These are phyloP conservation scores for Pseudogymnoascus sp. DNA, from an alignment of 2,329 filamentous ascomycete genomes.

Conservation along the genomic window DNA sequence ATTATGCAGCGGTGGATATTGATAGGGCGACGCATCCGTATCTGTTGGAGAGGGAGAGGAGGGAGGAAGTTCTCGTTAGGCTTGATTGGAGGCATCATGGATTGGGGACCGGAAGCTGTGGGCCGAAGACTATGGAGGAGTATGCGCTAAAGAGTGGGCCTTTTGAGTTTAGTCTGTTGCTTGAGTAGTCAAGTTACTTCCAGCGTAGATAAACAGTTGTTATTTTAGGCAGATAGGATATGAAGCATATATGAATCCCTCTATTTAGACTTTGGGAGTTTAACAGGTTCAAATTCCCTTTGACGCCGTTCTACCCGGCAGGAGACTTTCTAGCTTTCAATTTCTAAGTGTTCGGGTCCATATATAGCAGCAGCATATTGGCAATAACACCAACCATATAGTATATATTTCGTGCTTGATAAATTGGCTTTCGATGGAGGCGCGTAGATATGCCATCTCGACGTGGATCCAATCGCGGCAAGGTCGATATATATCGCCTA, in stretches of 20 bases:
- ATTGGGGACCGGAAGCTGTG: slow-evolving; percentile 55
- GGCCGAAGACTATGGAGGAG: slow-evolving; percentile 45
- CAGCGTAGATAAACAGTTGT: background rate
- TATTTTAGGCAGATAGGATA: background rate
- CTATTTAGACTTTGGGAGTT: background rate
- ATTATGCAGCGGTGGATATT: slow-evolving; percentile 48
- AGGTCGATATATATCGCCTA: background rate
- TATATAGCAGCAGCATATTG: background rate
- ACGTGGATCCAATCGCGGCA: background rate
- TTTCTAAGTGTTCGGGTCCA: background rate
- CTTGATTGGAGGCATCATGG: slow-evolving; percentile 58
- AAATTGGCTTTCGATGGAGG: background rate
- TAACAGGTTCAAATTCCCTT: background rate
- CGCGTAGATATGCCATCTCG: background rate
- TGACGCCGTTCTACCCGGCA: background rate
- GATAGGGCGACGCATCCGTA: slow-evolving; percentile 51
- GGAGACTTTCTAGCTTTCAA: background rate
- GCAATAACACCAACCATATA: background rate
- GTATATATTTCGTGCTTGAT: background rate
- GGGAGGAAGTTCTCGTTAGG: slow-evolving; percentile 47
- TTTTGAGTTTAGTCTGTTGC: slow-evolving; percentile 10
- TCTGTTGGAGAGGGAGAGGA: slow-evolving; percentile 45
- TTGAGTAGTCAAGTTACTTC: slow-evolving; percentile 1
- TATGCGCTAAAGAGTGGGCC: slow-evolving; percentile 37
- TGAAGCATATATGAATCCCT: background rate